phyloP scores from a whole-genome alignment of 164 flowering plant genomes.

The Santalum album region DNA sequence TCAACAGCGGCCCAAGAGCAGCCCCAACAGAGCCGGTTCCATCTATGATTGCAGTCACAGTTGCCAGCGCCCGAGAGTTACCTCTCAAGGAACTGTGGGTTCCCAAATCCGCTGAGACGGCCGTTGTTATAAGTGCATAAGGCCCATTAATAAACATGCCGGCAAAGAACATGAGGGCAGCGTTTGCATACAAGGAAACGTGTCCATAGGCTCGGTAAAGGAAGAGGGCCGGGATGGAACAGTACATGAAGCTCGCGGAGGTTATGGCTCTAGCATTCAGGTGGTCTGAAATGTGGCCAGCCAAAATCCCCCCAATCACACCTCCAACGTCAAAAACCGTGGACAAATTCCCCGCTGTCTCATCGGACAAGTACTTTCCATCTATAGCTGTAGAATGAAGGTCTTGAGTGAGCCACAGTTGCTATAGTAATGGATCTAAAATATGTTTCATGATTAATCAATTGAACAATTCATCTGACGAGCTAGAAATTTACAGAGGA shows the following conservation, averaged over 20 bases:
- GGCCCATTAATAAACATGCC: constrained; percentile 81
- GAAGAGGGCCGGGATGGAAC: constrained; percentile 69
- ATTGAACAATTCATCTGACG: no score
- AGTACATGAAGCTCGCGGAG: constrained; percentile 70
- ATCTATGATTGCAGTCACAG: constrained; percentile 82
- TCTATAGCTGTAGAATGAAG: constrained; percentile 47
- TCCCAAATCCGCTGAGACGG: constrained; percentile 79
- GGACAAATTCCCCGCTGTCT: constrained; percentile 58
- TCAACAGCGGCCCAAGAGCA: constrained; percentile 66
- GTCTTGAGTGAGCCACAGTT: background rate
- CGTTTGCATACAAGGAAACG: constrained; percentile 37
- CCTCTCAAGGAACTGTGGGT: constrained; percentile 65
- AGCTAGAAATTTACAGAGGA: no score
- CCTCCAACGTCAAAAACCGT: constrained; percentile 83
- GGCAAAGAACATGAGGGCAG: constrained; percentile 52
- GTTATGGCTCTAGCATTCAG: constrained; percentile 72
- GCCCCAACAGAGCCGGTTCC: constrained; percentile 87
- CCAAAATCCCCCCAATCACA: constrained; percentile 68
- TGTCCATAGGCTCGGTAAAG: constrained; percentile 60
- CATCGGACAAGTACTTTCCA: constrained; percentile 51
- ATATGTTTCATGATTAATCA: no score
- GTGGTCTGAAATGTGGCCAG: constrained; percentile 75
- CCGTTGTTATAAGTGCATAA: constrained; percentile 80
- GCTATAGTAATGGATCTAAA: background rate
- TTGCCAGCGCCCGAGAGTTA: constrained; percentile 65